Conservation (phyloP, 805 yeast genomes). For the Candida schatavii region DNA sequence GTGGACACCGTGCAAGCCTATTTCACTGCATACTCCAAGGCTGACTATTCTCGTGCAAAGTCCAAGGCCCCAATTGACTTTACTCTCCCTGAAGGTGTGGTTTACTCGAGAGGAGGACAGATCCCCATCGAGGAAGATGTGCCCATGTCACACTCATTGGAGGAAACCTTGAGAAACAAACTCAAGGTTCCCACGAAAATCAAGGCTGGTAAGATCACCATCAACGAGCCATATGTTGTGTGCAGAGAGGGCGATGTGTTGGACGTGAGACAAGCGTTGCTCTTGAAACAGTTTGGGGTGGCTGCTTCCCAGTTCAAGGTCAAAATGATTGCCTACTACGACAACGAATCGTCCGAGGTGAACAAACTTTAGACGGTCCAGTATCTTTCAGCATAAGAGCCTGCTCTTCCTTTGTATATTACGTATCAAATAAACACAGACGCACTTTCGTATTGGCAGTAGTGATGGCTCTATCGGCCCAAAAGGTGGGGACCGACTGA, state of each 20-base stretch:
- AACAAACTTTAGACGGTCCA: slow-evolving; percentile 21
- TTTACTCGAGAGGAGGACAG: slow-evolving; percentile 95
- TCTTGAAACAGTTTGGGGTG: slow-evolving; percentile 92
- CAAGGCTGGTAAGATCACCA: slow-evolving; percentile 72
- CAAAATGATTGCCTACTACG: slow-evolving; percentile 71
- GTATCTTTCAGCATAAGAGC: too few relatives aligned
- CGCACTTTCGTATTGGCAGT: too few relatives aligned
- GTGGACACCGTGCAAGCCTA: slow-evolving; percentile 89
- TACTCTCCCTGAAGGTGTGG: slow-evolving; percentile 83
- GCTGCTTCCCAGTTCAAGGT: slow-evolving; percentile 92
- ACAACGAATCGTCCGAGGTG: slow-evolving; percentile 49
- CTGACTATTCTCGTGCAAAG: slow-evolving; percentile 90
- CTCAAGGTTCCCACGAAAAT: slow-evolving; percentile 89
- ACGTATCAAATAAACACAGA: too few relatives aligned
- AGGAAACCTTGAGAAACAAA: slow-evolving; percentile 85
- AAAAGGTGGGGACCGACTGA: too few relatives aligned
- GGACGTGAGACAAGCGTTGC: slow-evolving; percentile 87
- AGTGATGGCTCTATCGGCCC: too few relatives aligned
- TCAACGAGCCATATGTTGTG: slow-evolving; percentile 75
- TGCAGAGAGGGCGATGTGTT: slow-evolving; percentile 76
- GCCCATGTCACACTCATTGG: slow-evolving; percentile 94
- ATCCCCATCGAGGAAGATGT: slow-evolving; percentile 87
- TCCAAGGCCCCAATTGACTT: slow-evolving; percentile 79
- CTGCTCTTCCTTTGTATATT: slow-evolving; percentile 7
- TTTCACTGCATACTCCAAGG: slow-evolving; percentile 71